These are phyloP conservation scores for Pichia sp. DNA, from an alignment of 1,139 yeast species.

Conservation along the genomic window DNA sequence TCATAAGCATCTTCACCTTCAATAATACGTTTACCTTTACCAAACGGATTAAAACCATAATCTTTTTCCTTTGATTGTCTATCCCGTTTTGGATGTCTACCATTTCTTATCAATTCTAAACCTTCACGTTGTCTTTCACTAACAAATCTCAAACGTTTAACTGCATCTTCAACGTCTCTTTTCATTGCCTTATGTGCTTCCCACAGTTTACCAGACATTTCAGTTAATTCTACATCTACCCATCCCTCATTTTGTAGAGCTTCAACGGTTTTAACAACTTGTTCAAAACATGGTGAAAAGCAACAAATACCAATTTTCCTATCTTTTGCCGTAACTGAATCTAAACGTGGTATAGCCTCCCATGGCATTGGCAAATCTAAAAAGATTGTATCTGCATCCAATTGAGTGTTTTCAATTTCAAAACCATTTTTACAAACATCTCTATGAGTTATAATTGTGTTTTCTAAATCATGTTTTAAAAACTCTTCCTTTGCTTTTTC, in stretches of 20 bases:
- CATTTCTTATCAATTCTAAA: constrained; percentile 37
- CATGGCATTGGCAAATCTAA: constrained; percentile 96
- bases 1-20: constrained; percentile 79
- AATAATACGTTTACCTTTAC: constrained; percentile 68
- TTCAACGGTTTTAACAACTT: constrained; percentile 79
- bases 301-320: constrained; percentile 73
- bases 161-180: constrained; percentile 71
- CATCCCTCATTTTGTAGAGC: constrained; percentile 73
- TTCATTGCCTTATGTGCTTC: constrained; percentile 91
- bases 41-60: constrained; percentile 83
- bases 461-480: constrained; percentile 56
- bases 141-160: constrained; percentile 74
- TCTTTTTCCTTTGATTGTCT: constrained; percentile 30
- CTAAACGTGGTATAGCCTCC: constrained; percentile 82
- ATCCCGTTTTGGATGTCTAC: constrained; percentile 16
- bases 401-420: constrained; percentile 36
- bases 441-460: constrained; percentile 58
- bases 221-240: constrained; percentile 91
- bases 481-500: constrained; percentile 76
- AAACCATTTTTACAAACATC: constrained; percentile 93
- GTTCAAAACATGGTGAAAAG: constrained; percentile 97
- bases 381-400: constrained; percentile 68
- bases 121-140: constrained; percentile 72
- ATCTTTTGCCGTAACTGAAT: constrained; percentile 48
- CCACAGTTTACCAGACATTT: constrained; percentile 79